These are phyloP conservation scores for Eucommia ulmoides DNA, from an alignment of 257 asterid species.

Conservation along the genomic window DNA sequence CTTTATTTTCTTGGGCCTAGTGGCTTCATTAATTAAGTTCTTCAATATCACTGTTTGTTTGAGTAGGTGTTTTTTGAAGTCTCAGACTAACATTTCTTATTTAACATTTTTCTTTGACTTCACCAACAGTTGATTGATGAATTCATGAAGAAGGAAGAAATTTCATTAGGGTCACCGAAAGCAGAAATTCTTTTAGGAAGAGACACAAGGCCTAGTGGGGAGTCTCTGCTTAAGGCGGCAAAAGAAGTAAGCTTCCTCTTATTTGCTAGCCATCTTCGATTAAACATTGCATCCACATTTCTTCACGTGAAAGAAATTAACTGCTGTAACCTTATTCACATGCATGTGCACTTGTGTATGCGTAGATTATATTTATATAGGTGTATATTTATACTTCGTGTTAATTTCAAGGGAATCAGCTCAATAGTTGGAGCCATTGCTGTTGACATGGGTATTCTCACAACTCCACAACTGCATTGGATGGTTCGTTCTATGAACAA, in stretches of 20 bases:
- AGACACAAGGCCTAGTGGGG: slow-evolving; percentile 94
- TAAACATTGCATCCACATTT: too few species aligned
- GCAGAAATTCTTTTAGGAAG: slow-evolving; percentile 63
- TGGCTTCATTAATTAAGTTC: not conserved
- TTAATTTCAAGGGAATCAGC: slow-evolving; percentile 41
- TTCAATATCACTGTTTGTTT: slow-evolving; percentile 6
- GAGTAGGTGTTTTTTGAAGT: too few species aligned
- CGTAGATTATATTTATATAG: not conserved
- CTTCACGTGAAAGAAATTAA: too few species aligned
- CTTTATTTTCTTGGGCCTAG: too few species aligned
- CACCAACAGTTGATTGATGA: slow-evolving; percentile 68
- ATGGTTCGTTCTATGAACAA: slow-evolving; percentile 78
- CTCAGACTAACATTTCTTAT: too few species aligned
- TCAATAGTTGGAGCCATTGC: slow-evolving; percentile 53
- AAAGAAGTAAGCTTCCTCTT: slow-evolving; percentile 38
- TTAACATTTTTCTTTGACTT: too few species aligned
- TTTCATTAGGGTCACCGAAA: slow-evolving; percentile 30
- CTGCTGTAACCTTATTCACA: not conserved
- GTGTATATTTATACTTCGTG: slow-evolving; percentile 9
- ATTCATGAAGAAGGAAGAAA: slow-evolving; percentile 48
- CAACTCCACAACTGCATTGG: slow-evolving; percentile 97
- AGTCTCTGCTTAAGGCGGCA: slow-evolving; percentile 62
- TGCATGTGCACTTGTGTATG: not conserved
- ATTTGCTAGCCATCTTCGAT: too few species aligned
- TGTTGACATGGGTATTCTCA: slow-evolving; percentile 60